phyloP scores from a whole-genome alignment of 1,139 yeast genomes.

The Pichia sp. region DNA sequence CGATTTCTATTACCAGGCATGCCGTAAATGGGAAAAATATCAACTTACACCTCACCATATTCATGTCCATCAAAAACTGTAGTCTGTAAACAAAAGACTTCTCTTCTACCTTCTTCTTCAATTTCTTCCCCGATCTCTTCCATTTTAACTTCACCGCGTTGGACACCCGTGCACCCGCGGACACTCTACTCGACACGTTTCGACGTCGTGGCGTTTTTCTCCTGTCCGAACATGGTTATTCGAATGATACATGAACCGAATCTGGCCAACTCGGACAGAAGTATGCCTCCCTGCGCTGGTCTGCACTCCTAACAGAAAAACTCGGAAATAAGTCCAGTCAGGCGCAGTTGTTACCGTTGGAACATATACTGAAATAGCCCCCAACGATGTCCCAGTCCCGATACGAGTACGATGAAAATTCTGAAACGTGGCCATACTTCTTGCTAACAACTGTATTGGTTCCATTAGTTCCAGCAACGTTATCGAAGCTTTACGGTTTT shows the following conservation, averaged over 20 bases:
- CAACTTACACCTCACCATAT: no score
- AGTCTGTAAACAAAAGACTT: no score
- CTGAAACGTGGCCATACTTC: constrained; percentile 96
- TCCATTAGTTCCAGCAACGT: constrained; percentile 67
- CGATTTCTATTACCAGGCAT: no score
- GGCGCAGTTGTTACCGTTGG: background rate
- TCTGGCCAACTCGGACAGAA: no score
- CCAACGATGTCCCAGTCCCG: constrained; percentile 37
- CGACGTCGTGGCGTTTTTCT: background rate
- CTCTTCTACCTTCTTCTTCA: no score
- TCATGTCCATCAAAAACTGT: no score
- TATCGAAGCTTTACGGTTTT: constrained; percentile 27
- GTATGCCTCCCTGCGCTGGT: no score
- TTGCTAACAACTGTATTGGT: constrained; percentile 66
- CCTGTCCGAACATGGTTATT: background rate
- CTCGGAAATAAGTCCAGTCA: no score
- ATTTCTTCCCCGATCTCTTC: background rate
- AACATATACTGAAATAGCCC: background rate
- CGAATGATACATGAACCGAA: no score
- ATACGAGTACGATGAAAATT: constrained; percentile 82
- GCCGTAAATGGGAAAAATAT: no score
- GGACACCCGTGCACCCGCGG: constrained; percentile 4
- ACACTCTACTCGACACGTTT: constrained; percentile 4
- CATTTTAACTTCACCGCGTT: background rate
- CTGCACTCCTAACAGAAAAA: no score